Evolutionary conservation across 2,329 filamentous ascomycete genomes (phyloP).

Genomic region (Fusarium domesticum): DNA sequence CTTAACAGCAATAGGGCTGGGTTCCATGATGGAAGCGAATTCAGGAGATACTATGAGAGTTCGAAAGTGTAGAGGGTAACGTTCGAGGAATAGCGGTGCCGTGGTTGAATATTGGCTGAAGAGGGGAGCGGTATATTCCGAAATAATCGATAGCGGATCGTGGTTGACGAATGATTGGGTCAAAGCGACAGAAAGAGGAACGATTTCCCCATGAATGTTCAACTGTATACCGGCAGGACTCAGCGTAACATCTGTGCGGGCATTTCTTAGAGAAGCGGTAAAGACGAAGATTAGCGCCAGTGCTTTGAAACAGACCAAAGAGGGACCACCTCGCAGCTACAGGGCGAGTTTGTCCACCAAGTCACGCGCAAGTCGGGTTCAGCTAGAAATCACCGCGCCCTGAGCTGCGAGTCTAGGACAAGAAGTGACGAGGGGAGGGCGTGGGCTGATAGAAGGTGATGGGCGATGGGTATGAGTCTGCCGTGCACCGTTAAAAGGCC

Average conservation of each 20-base stretch:
- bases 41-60: background rate
- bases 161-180: too few relatives aligned
- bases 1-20: constrained; percentile 31
- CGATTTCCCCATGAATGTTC: too few relatives aligned
- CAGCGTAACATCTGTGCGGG: background rate
- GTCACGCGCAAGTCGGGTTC: constrained; percentile 7
- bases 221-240: too few relatives aligned
- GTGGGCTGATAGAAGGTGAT: constrained; percentile 3
- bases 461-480: background rate
- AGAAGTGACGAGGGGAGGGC: constrained; percentile 5
- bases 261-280: constrained; percentile 3
- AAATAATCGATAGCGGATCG: too few relatives aligned
- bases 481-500: background rate
- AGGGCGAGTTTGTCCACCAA: constrained; percentile 16
- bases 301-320: too few relatives aligned
- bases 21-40: constrained; percentile 27
- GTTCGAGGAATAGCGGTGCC: constrained; percentile 4
- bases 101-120: too few relatives aligned
- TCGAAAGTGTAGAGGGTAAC: background rate
- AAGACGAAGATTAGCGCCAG: background rate
- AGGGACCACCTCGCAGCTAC: constrained; percentile 19
- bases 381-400: constrained; percentile 15
- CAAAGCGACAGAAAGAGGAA: background rate
- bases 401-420: constrained; percentile 18
- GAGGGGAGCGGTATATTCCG: too few relatives aligned